Evolutionary conservation across 78 protist genomes (phyloP), one percentile per base, ranked within the genome.

Genomic region (Dictyostelium firmibasis): DNA sequence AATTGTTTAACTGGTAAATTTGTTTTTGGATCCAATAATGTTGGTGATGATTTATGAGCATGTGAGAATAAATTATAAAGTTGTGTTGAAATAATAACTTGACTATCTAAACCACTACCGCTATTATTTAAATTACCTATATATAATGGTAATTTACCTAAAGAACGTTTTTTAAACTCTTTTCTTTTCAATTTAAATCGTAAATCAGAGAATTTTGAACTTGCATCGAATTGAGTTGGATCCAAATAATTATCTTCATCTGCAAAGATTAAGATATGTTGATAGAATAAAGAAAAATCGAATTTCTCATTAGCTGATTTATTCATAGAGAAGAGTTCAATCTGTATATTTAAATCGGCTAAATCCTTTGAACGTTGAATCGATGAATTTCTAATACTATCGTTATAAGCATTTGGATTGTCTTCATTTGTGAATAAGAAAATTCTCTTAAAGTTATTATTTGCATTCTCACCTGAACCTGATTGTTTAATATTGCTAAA

Each of bases 351-450:
- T 9, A 96, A 31, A 27, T 96, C 97, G 6, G 88, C 64, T 41
- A 96, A 84, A 70, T 96, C 97, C 20, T 86, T 79, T 50, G 97
- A 84, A 41, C 95, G 41, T 47, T 96, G 95, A n/a, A 91, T 25
- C 13, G 83, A 35, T 10, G 44, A 47, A n/a, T 27, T 85, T 33
- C 87, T 67, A 29, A 43, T 64, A 79, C 64, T 53, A 31, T 77
- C 94, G 31, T 96, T 91, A 27, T 44, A 95, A 29, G 50, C 69
- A 50, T 62, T 95, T 27, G 95, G 95, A 20, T 91, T 70, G 23
- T 95, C 95, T 72, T 95, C 86, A 60, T 95, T 95, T 23, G 95
- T 95, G 41, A 95, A 95, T 50, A 91, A 33, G 31, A 87, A 95
- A 20, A 95, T 91, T 57, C 94, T 67, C 43, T 85, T 83, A 20